phyloP scores from a whole-genome alignment of 1,284 basidiomycete genomes.

The Malassezia sympodialis region DNA sequence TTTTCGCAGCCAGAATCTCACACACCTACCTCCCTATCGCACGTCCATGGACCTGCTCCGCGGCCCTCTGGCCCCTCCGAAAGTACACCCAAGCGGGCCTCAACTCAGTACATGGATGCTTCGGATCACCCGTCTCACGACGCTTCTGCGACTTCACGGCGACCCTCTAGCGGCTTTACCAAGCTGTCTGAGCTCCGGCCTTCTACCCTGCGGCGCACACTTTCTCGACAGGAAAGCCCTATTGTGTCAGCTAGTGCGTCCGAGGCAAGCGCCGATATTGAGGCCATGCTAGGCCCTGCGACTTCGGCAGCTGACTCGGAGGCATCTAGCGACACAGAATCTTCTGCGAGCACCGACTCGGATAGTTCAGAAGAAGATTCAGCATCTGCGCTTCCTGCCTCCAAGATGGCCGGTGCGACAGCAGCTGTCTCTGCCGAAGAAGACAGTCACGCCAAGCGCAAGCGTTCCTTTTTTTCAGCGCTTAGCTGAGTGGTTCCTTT shows the following conservation, averaged over 20 bases:
- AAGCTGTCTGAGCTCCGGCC: slow-evolving; percentile 32
- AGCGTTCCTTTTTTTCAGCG: slow-evolving; percentile 19
- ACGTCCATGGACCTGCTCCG: slow-evolving; percentile 10
- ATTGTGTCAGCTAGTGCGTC: slow-evolving; percentile 1
- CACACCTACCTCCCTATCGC: not conserved
- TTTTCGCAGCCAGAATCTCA: slow-evolving; percentile 19
- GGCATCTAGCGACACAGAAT: not conserved
- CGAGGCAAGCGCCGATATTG: not conserved
- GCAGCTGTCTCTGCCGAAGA: not conserved
- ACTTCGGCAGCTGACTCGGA: not conserved
- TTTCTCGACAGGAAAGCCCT: slow-evolving; percentile 27
- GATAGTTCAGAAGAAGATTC: slow-evolving; percentile 9
- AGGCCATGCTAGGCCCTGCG: not conserved
- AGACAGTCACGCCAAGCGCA: slow-evolving; percentile 12
- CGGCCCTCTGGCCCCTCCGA: slow-evolving; percentile 1
- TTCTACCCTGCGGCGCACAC: slow-evolving; percentile 23
- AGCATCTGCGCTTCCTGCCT: slow-evolving; percentile 1
- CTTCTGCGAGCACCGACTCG: slow-evolving; percentile 1
- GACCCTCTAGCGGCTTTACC: slow-evolving; percentile 19
- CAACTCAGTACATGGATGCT: not conserved
- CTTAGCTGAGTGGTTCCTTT: slow-evolving; percentile 2
- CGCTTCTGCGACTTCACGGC: not conserved
- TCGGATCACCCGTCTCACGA: not conserved
- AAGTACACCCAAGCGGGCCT: slow-evolving; percentile 14
- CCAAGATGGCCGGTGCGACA: slow-evolving; percentile 13